phyloP scores from a whole-genome alignment of 129 eudicot genomes.

The Lonicera japonica region DNA sequence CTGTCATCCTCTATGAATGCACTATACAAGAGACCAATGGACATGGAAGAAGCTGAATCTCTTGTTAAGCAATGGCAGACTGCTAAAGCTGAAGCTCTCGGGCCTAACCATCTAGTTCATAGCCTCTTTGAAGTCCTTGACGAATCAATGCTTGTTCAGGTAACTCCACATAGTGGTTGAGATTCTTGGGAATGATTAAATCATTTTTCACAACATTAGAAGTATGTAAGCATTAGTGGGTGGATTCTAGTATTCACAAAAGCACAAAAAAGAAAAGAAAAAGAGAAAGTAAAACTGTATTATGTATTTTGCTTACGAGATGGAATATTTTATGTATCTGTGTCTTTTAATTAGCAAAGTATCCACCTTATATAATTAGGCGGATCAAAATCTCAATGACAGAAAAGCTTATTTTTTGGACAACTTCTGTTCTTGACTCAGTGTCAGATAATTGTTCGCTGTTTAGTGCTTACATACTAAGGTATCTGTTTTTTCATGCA shows the following conservation, averaged over 20 bases:
- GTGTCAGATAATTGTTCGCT: not conserved
- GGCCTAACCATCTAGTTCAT: slow-evolving; percentile 57
- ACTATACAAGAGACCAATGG: slow-evolving; percentile 45
- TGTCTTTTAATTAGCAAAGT: not conserved
- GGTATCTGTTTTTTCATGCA: not conserved
- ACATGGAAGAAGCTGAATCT: slow-evolving; percentile 80
- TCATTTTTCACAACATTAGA: slow-evolving; percentile 3
- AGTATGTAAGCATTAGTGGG: not conserved
- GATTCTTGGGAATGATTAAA: slow-evolving; percentile 4
- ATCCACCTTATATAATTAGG: too few species aligned
- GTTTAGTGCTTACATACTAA: not conserved
- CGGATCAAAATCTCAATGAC: not conserved
- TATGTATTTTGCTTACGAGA: not conserved
- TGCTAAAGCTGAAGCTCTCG: slow-evolving; percentile 90
- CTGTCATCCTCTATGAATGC: slow-evolving; percentile 27
- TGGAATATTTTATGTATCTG: too few species aligned
- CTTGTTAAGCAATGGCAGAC: slow-evolving; percentile 93
- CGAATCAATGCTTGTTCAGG: slow-evolving; percentile 88
- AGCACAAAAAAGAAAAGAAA: too few species aligned
- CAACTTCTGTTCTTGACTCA: not conserved
- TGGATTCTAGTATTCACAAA: not conserved
- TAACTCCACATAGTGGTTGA: slow-evolving; percentile 17
- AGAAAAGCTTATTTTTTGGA: not conserved
- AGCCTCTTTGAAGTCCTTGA: slow-evolving; percentile 74
- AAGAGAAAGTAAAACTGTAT: too few species aligned